These are phyloP conservation scores for Trebouxia gelatinosa DNA, from an alignment of 163 green algal species.

Conservation along the genomic window DNA sequence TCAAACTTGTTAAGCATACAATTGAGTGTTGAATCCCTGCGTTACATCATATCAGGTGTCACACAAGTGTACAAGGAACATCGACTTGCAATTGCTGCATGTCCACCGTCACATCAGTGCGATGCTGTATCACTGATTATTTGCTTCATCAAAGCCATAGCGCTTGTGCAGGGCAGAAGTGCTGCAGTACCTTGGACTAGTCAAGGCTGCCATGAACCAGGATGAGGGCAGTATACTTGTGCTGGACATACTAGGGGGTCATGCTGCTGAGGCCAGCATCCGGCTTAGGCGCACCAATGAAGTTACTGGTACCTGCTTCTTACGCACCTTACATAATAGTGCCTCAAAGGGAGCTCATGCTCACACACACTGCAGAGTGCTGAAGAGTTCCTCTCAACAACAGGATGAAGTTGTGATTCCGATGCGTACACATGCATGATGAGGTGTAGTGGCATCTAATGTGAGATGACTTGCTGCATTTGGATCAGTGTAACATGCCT, in stretches of 20 bases:
- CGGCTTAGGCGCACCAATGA: conserved; percentile 37
- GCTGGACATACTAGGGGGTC: conserved; percentile 51
- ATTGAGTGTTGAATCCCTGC: no score
- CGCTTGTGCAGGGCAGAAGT: no score
- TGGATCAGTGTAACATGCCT: not conserved
- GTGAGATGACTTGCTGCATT: not conserved
- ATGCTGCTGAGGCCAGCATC: conserved; percentile 39
- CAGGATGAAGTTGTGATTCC: no score
- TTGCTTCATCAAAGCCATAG: no score
- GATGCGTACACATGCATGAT: not conserved
- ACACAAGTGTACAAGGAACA: no score
- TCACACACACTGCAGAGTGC: not conserved
- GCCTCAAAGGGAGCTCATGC: not conserved
- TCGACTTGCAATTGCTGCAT: no score
- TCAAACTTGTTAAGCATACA: no score
- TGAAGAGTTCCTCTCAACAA: no score
- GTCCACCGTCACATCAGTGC: no score
- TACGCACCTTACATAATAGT: not conserved
- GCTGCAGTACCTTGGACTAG: conserved; percentile 47
- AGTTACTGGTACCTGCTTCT: conserved; percentile 20
- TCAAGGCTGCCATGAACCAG: conserved; percentile 18
- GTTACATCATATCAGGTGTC: no score
- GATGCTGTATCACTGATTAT: not conserved
- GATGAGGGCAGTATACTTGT: conserved; percentile 49
- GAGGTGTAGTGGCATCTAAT: not conserved